Conservation (phyloP, 2,329 filamentous ascomycete genomes). For the Botryosphaeria dothidea region DNA sequence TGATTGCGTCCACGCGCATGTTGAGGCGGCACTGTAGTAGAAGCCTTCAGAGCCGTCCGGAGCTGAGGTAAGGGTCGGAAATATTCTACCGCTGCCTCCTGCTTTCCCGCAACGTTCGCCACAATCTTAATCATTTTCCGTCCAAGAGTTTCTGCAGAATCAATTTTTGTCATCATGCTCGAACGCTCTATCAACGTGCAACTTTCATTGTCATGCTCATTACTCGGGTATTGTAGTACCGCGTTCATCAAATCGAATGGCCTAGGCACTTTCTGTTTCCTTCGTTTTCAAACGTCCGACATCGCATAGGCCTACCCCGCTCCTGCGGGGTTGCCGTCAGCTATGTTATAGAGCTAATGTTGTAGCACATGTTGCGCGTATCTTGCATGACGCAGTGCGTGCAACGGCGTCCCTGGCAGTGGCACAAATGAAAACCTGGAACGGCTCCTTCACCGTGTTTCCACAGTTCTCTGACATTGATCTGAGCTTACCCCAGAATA, state of each 20-base stretch:
- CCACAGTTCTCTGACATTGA: neutral
- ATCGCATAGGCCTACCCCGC: neutral
- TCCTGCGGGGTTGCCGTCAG: neutral
- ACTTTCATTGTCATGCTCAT: neutral
- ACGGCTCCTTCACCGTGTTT: neutral
- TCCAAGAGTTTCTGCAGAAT: too few relatives aligned
- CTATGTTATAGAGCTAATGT: neutral
- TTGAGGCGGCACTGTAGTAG: neutral
- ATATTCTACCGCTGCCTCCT: neutral
- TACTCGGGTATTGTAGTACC: neutral
- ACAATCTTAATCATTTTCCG: neutral
- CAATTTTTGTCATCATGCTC: neutral
- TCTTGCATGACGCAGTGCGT: conserved; percentile 13
- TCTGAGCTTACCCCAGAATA: neutral
- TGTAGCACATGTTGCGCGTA: neutral
- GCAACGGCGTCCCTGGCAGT: neutral
- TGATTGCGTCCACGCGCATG: neutral
- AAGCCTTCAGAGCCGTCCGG: neutral
- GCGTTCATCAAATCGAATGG: neutral
- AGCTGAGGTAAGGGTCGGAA: neutral
- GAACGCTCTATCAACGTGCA: neutral
- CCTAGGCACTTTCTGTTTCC: neutral
- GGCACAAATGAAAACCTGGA: neutral
- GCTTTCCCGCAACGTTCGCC: conserved; percentile 1
- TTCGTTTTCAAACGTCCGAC: neutral